These are phyloP conservation scores for Kodamaea kakaduensis DNA, from an alignment of 805 yeast species.

Conservation along the genomic window DNA sequence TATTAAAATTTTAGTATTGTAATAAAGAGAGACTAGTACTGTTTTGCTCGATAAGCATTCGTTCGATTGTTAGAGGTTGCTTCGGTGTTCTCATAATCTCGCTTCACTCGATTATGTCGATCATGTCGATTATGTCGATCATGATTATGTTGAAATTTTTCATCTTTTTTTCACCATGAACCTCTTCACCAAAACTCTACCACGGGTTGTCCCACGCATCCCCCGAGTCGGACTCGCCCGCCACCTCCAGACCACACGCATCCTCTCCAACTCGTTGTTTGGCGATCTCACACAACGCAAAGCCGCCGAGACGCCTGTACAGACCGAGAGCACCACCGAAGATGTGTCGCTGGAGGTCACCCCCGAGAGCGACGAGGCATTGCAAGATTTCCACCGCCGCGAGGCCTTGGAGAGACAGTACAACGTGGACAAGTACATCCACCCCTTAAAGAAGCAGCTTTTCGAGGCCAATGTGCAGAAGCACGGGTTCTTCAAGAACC, in stretches of 20 bases:
- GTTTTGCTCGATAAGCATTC: too few relatives aligned
- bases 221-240: too few relatives aligned
- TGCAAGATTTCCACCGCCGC: conserved; percentile 49
- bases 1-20: too few relatives aligned
- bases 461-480: conserved; percentile 56
- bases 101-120: too few relatives aligned
- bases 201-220: too few relatives aligned
- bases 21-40: too few relatives aligned
- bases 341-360: conserved; percentile 16
- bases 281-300: conserved; percentile 30
- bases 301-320: conserved; percentile 7
- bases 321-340: conserved; percentile 10
- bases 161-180: too few relatives aligned
- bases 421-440: conserved; percentile 51
- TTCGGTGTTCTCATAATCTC: too few relatives aligned
- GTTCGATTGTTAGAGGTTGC: too few relatives aligned
- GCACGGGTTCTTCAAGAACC: conserved; percentile 68
- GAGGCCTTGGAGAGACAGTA: conserved; percentile 43
- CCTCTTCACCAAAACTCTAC: background rate
- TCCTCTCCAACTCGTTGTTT: conserved; percentile 18
- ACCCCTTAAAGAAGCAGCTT: conserved; percentile 67
- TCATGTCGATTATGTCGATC: too few relatives aligned
- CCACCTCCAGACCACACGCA: conserved; percentile 12
- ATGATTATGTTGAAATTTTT: too few relatives aligned
- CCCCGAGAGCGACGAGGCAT: conserved; percentile 30